These are phyloP conservation scores for Linaria vulgaris DNA, from an alignment of 257 asterid genomes.

Conservation along the genomic window DNA sequence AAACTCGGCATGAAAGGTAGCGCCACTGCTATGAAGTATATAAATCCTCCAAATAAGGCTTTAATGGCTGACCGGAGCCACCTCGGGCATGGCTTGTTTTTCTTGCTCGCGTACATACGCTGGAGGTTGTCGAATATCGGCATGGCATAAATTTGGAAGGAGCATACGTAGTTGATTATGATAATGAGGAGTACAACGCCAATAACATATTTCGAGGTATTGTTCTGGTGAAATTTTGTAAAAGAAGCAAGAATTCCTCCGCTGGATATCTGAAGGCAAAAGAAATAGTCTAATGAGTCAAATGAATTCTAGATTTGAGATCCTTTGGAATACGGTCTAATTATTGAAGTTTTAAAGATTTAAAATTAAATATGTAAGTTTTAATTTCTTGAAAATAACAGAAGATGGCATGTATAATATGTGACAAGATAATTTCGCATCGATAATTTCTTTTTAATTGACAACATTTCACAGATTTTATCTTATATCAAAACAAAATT, in stretches of 20 bases:
- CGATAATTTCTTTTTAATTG: too few species aligned
- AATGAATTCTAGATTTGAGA: too few species aligned
- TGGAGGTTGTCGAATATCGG: conserved; percentile 61
- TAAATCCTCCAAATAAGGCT: conserved; percentile 52
- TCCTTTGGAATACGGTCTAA: too few species aligned
- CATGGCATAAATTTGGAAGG: conserved; percentile 68
- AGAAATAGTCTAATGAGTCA: neutral
- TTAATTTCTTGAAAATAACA: too few species aligned
- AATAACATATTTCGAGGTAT: conserved; percentile 35
- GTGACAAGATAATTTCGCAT: too few species aligned
- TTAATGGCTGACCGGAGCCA: conserved; percentile 49
- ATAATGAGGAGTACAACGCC: conserved; percentile 35
- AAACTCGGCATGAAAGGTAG: conserved; percentile 60
- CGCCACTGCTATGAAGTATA: conserved; percentile 51
- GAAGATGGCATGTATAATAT: too few species aligned
- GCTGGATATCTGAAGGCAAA: neutral
- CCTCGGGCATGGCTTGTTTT: conserved; percentile 46
- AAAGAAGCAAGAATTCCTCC: conserved; percentile 49
- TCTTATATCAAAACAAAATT: too few species aligned
- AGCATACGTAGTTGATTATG: conserved; percentile 41
- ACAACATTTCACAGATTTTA: too few species aligned
- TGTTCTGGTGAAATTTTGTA: conserved; percentile 24
- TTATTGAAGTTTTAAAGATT: too few species aligned
- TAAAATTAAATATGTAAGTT: too few species aligned
- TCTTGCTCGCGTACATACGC: conserved; percentile 42